These are phyloP conservation scores for Selaginella tamariscina DNA, from an alignment of 75 land plant species.

Conservation along the genomic window DNA sequence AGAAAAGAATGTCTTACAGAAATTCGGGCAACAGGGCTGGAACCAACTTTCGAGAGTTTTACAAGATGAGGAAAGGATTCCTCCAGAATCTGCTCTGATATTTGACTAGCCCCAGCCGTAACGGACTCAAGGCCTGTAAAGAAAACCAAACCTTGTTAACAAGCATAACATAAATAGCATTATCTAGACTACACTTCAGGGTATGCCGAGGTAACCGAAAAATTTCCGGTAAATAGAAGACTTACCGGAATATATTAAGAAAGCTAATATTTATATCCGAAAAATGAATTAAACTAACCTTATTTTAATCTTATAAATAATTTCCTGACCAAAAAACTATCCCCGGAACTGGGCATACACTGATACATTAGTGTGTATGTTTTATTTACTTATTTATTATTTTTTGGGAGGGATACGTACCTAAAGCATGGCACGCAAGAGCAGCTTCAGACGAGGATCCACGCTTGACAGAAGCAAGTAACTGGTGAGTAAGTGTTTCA, in stretches of 20 bases:
- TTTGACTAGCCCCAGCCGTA: conserved; percentile 58
- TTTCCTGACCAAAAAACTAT: no score
- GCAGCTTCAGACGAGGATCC: conserved; percentile 46
- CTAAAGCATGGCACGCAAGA: conserved; percentile 49
- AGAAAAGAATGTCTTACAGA: conserved; percentile 29
- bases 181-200: no score
- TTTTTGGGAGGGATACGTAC: conserved; percentile 33
- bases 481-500: conserved; percentile 58
- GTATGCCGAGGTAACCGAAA: no score
- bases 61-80: conserved; percentile 46
- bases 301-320: no score
- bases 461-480: conserved; percentile 47
- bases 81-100: conserved; percentile 41
- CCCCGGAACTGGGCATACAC: no score
- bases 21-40: conserved; percentile 34
- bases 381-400: no score
- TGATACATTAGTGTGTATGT: no score
- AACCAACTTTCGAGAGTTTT: conserved; percentile 41
- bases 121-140: conserved; percentile 52
- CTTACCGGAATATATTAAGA: no score
- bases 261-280: background rate
- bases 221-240: no score
- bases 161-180: no score
- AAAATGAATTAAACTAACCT: background rate
- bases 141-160: background rate